Evolutionary conservation across 164 flowering plant genomes (phyloP).

Genomic region (Stephania yunnanensis): DNA sequence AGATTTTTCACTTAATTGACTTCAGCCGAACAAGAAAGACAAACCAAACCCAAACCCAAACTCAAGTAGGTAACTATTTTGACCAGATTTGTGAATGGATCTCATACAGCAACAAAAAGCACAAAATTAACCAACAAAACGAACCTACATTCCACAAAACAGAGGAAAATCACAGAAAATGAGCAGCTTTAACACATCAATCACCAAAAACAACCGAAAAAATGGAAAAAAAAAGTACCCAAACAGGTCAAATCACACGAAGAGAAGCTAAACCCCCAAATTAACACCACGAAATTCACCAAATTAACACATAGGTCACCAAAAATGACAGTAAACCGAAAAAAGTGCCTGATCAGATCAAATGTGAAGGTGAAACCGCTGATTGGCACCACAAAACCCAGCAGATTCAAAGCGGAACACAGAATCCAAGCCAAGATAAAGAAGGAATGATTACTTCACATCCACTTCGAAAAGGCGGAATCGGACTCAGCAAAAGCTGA

Average conservation of each 20-base stretch:
- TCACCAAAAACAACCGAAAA: constrained; percentile 1
- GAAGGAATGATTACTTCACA: not conserved
- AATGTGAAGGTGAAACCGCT: not conserved
- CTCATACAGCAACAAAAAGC: not conserved
- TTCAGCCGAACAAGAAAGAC: not conserved
- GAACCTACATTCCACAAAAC: constrained; percentile 7
- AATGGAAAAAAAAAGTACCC: not conserved
- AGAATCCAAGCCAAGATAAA: constrained; percentile 3
- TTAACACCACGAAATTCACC: too few species aligned
- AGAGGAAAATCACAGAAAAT: not conserved
- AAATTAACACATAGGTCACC: not conserved
- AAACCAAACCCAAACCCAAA: not conserved
- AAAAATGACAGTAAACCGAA: too few species aligned
- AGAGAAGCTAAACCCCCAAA: not conserved
- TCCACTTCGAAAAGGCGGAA: constrained; percentile 5
- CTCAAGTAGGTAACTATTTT: not conserved
- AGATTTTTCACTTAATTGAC: not conserved
- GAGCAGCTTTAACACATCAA: not conserved
- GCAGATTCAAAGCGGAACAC: constrained; percentile 3
- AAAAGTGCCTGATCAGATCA: not conserved
- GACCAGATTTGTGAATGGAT: not conserved
- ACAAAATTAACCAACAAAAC: not conserved
- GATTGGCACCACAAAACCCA: constrained; percentile 1
- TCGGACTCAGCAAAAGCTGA: constrained; percentile 23
- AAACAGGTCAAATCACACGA: not conserved